phyloP scores from a whole-genome alignment of 2,329 filamentous ascomycete genomes.

The Cladosporium sphaerospermum region DNA sequence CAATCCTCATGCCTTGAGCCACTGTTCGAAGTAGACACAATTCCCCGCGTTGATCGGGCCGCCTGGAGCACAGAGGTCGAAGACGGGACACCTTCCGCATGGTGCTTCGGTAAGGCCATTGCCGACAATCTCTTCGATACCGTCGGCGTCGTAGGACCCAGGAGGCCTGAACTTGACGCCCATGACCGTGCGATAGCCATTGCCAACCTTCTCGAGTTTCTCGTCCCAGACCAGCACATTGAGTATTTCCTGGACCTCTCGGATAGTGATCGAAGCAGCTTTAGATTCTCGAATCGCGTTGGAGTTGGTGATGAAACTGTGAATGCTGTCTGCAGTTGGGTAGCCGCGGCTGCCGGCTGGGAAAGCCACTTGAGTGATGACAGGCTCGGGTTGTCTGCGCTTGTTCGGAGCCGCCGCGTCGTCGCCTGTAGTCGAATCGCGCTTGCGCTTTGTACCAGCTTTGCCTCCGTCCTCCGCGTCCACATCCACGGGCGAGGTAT shows the following conservation, averaged over 20 bases:
- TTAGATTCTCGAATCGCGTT: constrained; percentile 65
- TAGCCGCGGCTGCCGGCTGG: constrained; percentile 52
- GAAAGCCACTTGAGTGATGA: constrained; percentile 25
- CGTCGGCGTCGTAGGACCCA: constrained; percentile 16
- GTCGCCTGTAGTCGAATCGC: constrained; percentile 24
- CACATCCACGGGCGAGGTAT: constrained; percentile 1
- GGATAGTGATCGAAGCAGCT: constrained; percentile 47
- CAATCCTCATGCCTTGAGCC: constrained; percentile 50
- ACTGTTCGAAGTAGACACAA: constrained; percentile 85
- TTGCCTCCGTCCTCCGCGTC: constrained; percentile 2
- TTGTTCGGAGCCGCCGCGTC: constrained; percentile 28
- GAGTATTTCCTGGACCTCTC: constrained; percentile 77
- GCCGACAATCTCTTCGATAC: constrained; percentile 40
- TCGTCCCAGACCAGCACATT: constrained; percentile 87
- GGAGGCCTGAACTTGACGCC: constrained; percentile 26
- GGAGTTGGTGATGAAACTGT: constrained; percentile 62
- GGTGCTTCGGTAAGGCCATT: constrained; percentile 84
- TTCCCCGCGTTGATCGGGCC: constrained; percentile 84
- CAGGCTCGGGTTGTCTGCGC: constrained; percentile 21
- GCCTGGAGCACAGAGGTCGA: constrained; percentile 83
- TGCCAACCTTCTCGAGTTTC: constrained; percentile 60
- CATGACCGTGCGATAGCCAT: constrained; percentile 44
- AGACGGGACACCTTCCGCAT: constrained; percentile 87
- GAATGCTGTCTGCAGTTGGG: constrained; percentile 73
- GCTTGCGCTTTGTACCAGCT: constrained; percentile 24